These are phyloP conservation scores for Stevia rebaudiana DNA, from an alignment of 140 eudicot species.

Conservation along the genomic window DNA sequence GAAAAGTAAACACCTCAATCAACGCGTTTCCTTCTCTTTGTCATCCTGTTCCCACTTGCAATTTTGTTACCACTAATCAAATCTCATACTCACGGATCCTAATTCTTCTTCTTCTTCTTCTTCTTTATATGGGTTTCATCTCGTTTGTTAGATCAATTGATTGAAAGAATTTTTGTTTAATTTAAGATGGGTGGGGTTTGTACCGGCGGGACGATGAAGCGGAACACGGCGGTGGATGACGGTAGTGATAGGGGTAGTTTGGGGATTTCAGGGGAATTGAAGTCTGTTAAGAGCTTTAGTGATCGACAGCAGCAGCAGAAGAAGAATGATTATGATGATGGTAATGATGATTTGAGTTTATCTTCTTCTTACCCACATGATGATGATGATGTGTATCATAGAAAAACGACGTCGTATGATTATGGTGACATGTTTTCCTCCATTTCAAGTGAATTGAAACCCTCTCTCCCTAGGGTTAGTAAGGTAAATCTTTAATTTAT, in stretches of 20 bases:
- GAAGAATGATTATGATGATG: conserved; percentile 21
- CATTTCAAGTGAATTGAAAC: conserved; percentile 61
- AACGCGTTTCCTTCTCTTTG: conserved; percentile 20
- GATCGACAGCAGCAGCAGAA: conserved; percentile 6
- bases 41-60: background rate
- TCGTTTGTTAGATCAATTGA: background rate
- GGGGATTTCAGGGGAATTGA: conserved; percentile 63
- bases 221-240: conserved; percentile 13
- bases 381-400: conserved; percentile 35
- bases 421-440: conserved; percentile 56
- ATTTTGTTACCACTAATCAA: too few species aligned
- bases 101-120: too few species aligned
- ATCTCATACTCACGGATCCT: conserved; percentile 18
- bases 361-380: conserved; percentile 13
- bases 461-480: conserved; percentile 52
- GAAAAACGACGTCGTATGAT: conserved; percentile 41
- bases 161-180: background rate
- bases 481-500: conserved; percentile 33
- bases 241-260: conserved; percentile 24
- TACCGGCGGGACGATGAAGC: conserved; percentile 54
- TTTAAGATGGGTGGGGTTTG: conserved; percentile 74
- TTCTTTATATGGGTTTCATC: conserved; percentile 6
- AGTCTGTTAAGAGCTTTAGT: conserved; percentile 35
- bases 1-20: conserved; percentile 17
- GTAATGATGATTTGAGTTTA: conserved; percentile 20